Evolutionary conservation across 805 yeast species (phyloP).

Genomic region (Hanseniaspora hatyaiensis): DNA sequence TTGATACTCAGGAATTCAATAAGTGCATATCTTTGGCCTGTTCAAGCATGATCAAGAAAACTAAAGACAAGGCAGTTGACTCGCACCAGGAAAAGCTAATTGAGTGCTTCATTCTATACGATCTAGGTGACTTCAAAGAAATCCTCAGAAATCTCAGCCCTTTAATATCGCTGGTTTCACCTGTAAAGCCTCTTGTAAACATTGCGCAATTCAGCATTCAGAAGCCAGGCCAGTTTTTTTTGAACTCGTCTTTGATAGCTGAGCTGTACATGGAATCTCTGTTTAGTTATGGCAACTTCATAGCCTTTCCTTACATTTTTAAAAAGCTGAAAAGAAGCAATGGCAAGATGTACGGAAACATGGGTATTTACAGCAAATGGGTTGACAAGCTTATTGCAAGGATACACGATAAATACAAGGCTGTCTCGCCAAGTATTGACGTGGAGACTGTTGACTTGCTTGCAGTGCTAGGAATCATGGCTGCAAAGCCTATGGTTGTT

Average conservation of each 20-base stretch:
- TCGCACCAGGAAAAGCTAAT: constrained; percentile 3
- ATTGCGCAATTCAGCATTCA: constrained; percentile 93
- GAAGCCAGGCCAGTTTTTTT: constrained; percentile 85
- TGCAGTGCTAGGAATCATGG: neutral
- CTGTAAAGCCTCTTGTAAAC: constrained; percentile 58
- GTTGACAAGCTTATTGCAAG: neutral
- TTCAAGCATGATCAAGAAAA: neutral
- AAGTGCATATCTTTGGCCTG: neutral
- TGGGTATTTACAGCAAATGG: constrained; percentile 9
- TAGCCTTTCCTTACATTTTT: constrained; percentile 46
- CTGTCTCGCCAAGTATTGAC: neutral
- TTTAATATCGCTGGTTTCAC: constrained; percentile 53
- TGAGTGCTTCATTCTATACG: neutral
- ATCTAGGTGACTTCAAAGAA: neutral
- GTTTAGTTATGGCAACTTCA: constrained; percentile 42
- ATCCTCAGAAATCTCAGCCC: constrained; percentile 17
- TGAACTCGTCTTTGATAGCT: constrained; percentile 60
- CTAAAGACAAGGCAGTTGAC: constrained; percentile 1
- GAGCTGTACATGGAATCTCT: constrained; percentile 49
- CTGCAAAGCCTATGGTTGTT: no score
- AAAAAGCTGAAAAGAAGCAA: constrained; percentile 70
- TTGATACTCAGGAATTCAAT: neutral
- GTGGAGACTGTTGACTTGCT: neutral
- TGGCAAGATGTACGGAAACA: constrained; percentile 50
- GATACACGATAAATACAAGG: neutral